phyloP scores from a whole-genome alignment of 148 eudicot genomes.

The Polygonum maritimum region DNA sequence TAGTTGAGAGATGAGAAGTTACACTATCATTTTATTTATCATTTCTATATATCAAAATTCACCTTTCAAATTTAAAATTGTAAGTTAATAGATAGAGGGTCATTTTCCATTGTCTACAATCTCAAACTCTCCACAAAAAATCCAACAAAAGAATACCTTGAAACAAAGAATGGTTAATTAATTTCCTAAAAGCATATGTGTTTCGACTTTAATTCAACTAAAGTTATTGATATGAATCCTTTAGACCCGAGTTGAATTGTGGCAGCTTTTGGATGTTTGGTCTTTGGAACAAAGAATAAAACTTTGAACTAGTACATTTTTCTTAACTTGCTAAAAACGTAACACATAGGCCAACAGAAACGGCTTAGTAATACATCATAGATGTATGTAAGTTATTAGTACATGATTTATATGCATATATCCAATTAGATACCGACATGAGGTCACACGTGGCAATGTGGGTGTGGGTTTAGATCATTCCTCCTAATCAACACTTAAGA shows the following conservation, averaged over 20 bases:
- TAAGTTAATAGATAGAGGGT: too few relatives aligned
- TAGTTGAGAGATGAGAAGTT: too few relatives aligned
- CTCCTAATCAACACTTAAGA: neutral
- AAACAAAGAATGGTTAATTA: neutral
- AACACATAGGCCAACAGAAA: too few relatives aligned
- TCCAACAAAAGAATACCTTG: neutral
- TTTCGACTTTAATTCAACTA: neutral
- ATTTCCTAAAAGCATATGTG: neutral
- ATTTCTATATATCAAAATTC: too few relatives aligned
- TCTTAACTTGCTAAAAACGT: too few relatives aligned
- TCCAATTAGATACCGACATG: neutral
- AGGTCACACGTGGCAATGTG: neutral
- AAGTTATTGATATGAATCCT: neutral
- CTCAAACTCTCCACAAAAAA: too few relatives aligned
- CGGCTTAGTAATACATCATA: too few relatives aligned
- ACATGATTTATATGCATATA: neutral
- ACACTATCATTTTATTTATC: too few relatives aligned
- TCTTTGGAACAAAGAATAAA: neutral
- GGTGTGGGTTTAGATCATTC: neutral
- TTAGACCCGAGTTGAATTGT: neutral
- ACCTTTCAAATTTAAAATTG: too few relatives aligned
- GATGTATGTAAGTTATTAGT: neutral
- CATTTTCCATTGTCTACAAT: too few relatives aligned
- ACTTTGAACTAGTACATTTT: neutral
- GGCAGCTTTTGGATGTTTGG: neutral